Base-by-base conservation (phyloP, 2,329 filamentous ascomycete species). In the Colletotrichum abscissum region DNA sequence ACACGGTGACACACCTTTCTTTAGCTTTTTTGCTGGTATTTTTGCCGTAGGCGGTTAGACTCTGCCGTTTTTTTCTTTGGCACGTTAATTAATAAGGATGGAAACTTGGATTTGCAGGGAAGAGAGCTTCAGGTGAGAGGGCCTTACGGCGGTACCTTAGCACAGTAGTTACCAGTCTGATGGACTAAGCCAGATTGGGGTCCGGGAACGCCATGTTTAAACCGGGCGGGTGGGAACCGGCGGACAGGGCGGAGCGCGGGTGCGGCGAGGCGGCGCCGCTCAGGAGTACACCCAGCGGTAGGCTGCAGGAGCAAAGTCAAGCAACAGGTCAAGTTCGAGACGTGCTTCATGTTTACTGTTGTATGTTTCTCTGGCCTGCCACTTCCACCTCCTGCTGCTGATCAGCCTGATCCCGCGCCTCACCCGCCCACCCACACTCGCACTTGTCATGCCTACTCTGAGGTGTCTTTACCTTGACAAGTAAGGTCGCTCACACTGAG, bases 221-320 rank as follows among this genome's bases (percentile, higher is more conserved):
- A 70, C 67, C 55, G 7, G 59, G 22, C 42, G 24, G 60, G 65
- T 55, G 69, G 26, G 30, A 14, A 30, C 46, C 54, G 28, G 60
- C 56, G 55, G 70, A 70, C 70, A 70, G 70, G 67, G 70, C 70
- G 70, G 70, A 73, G 70, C 70, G 56, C 67, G 52, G 59, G 58
- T 69, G 67, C 66, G 66, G 49, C 30, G 49, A 46, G 33, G 49
- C 42, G n/a, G 22, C n/a, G 42, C 62, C 54, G n/a, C 16, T 38
- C 35, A 63, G 28, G 16, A 46, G 30, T 26, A 26, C 58, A 49
- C 58, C 19, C 30, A 54, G 19, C n/a, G 42, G 54, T n/a, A 65
- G 38, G 63, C 63, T n/a, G 22, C 42, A 49, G 42, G 42, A 49
- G 42, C 42, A 49, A 22, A 42, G 38, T 42, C 38, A 42, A 42